Evolutionary conservation across 202 grass and related monocot species (phyloP), one percentile per base, ranked within the genome.

Genomic region (Schoenoplectus triqueter): DNA sequence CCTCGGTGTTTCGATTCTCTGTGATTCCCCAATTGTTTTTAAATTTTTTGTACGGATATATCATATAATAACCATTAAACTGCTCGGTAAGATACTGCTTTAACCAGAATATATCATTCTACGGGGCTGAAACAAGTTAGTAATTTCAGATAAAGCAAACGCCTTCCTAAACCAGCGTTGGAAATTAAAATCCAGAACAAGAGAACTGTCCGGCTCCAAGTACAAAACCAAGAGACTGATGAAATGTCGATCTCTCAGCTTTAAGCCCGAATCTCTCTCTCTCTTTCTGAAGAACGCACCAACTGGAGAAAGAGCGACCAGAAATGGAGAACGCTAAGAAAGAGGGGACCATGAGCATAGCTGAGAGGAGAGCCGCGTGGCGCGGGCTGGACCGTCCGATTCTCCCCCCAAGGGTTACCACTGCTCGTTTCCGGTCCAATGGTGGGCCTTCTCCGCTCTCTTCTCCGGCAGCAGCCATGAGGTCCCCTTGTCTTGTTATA

Each of bases 301-400:
- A 42, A 41, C 65, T 41, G 66, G 11, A 15, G 66, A 68, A 68
- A 52, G 8, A 51, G 69, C 14, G 41, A 22, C 8, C 4, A 2
- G 44, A n/a, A 70, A 70, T 70, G 81, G 81, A 66, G 63, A 44
- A 44, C 11, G 63, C 13, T 2, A 83, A 83, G 63, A 83, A 70
- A 57, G 81, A 83, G 47, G 81, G 20, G 11, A 70, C 11, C 10
- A 57, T 70, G 80, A 82, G 81, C 48, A 83, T 83, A 52, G 81
- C 81, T 2, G 81, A 83, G 64, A 50, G 81, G 21, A 83, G 81
- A 55, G 65, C 81, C 2, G 81, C 81, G 65, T 83, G 81, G 81
- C 81, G 81, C 21, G 81, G 81, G 11, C 64, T 70, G 7, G 81
- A 83, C 0, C 81, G 81, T 55, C 47, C 47, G 20, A 69, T 83